Conservation (phyloP, 495 filamentous ascomycete species). For the Penicillium parvum region DNA sequence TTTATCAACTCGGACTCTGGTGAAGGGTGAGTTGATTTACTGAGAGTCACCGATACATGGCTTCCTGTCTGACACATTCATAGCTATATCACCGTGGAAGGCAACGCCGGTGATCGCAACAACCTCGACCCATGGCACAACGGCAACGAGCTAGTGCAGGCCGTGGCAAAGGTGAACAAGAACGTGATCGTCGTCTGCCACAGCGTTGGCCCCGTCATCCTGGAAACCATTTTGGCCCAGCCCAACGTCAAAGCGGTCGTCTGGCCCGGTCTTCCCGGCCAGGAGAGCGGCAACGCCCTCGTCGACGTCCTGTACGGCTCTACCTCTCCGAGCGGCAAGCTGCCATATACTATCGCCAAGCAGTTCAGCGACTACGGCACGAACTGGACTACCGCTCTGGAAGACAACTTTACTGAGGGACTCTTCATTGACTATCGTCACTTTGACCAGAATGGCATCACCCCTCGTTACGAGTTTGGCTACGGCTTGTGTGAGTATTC, state of each 20-base stretch:
- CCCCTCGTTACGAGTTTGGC: constrained; percentile 63
- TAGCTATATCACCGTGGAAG: constrained; percentile 57
- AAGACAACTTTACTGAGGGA: constrained; percentile 59
- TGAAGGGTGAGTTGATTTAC: constrained; percentile 47
- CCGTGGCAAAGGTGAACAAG: constrained; percentile 55
- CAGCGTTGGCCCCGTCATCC: constrained; percentile 53
- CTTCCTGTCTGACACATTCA: not conserved
- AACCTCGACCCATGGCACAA: constrained; percentile 41
- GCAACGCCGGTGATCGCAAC: constrained; percentile 54
- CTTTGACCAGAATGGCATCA: constrained; percentile 58
- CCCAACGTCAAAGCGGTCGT: constrained; percentile 58
- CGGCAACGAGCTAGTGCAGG: constrained; percentile 22
- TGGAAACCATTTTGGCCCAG: constrained; percentile 44
- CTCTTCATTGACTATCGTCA: constrained; percentile 64
- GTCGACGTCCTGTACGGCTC: constrained; percentile 57
- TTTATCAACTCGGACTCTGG: constrained; percentile 64
- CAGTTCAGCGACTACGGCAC: constrained; percentile 62
- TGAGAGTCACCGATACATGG: not conserved
- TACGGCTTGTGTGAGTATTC: constrained; percentile 63
- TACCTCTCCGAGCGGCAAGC: constrained; percentile 55
- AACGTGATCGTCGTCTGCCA: constrained; percentile 81
- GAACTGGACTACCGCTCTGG: constrained; percentile 46
- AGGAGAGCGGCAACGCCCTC: constrained; percentile 55
- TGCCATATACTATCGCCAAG: constrained; percentile 68
- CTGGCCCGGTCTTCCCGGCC: constrained; percentile 54